Conservation (phyloP, 2,329 filamentous ascomycete species). For the Teratosphaeria pseudoeucalypti region DNA sequence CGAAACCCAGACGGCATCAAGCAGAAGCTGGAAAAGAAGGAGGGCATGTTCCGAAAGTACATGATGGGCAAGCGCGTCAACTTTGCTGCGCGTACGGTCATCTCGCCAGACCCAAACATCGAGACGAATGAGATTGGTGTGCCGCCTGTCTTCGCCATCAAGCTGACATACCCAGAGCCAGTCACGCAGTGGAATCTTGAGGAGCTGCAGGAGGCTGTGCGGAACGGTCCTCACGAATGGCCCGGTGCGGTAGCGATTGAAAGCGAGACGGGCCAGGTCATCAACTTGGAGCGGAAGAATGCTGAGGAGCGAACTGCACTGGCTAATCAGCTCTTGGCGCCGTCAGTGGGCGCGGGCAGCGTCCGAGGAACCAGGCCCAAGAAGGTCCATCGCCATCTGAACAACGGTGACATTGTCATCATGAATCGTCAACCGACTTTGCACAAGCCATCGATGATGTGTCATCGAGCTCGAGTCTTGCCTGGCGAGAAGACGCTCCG, state of each 20-base stretch:
- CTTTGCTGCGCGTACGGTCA: conserved; percentile 92
- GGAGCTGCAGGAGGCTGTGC: conserved; percentile 88
- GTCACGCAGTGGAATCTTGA: conserved; percentile 96
- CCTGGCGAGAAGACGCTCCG: conserved; percentile 94
- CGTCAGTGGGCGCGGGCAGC: conserved; percentile 48
- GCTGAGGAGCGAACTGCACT: conserved; percentile 78
- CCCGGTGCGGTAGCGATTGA: conserved; percentile 91
- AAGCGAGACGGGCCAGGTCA: conserved; percentile 85
- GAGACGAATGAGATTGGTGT: conserved; percentile 99
- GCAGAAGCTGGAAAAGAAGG: conserved; percentile 96
- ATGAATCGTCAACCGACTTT: conserved; percentile 98
- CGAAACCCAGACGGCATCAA: conserved; percentile 90
- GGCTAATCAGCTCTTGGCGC: conserved; percentile 85
- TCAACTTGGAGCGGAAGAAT: conserved; percentile 78
- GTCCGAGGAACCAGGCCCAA: conserved; percentile 74
- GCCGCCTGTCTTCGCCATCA: conserved; percentile 92
- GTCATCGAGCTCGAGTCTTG: conserved; percentile 81
- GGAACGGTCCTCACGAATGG: conserved; percentile 89
- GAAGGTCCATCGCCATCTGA: conserved; percentile 91
- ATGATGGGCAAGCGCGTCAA: conserved; percentile 99
- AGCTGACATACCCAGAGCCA: conserved; percentile 91
- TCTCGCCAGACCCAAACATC: conserved; percentile 95
- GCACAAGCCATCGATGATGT: conserved; percentile 99
- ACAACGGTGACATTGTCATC: conserved; percentile 90
- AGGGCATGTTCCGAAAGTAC: conserved; percentile 94